Percentiles rank a stretch among this genome's conserved stretches.
Conservation (phyloP, 768 basidiomycete genomes). For the Calocybe gangraenosa region DNA sequence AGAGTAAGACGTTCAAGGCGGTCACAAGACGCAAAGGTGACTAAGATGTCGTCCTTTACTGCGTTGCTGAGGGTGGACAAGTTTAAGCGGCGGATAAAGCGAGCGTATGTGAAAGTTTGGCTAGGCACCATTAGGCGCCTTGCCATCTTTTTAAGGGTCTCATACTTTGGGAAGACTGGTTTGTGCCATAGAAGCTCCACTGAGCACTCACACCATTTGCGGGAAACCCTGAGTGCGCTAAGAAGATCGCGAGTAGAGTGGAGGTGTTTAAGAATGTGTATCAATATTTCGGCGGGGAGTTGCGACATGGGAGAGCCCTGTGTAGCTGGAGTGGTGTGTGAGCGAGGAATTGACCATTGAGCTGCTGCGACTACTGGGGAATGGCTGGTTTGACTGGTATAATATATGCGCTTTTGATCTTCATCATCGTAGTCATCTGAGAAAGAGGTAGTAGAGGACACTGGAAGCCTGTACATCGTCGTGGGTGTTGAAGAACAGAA, state of each 20-base stretch:
- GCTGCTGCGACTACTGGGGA: constrained; percentile 54
- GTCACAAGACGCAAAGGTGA: constrained; percentile 67
- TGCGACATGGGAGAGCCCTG: constrained; percentile 54
- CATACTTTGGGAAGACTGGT: constrained; percentile 66
- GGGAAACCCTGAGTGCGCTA: constrained; percentile 73
- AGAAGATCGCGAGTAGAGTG: constrained; percentile 72
- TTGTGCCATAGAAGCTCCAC: constrained; percentile 95
- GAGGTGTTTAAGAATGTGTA: constrained; percentile 86
- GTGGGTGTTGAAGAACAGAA: constrained; percentile 28
- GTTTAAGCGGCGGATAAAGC: constrained; percentile 89
- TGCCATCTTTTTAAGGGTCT: constrained; percentile 77
- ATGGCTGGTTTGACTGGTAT: constrained; percentile 34
- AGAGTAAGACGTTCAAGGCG: constrained; percentile 87
- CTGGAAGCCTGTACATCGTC: constrained; percentile 49
- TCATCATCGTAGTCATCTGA: constrained; percentile 70
- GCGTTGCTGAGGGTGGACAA: constrained; percentile 67
- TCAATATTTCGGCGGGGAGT: constrained; percentile 88
- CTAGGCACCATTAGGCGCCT: constrained; percentile 57
- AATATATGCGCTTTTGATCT: constrained; percentile 45
- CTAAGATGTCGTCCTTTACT: constrained; percentile 72
- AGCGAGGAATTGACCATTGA: constrained; percentile 47
- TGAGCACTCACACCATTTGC: constrained; percentile 93
- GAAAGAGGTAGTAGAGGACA: constrained; percentile 75
- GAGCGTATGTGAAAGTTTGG: constrained; percentile 82
- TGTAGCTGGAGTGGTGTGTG: constrained; percentile 16